Evolutionary conservation across 1,139 yeast genomes (phyloP), one percentile per base, ranked within the genome.

Genomic region (Pichiaceae sp.): DNA sequence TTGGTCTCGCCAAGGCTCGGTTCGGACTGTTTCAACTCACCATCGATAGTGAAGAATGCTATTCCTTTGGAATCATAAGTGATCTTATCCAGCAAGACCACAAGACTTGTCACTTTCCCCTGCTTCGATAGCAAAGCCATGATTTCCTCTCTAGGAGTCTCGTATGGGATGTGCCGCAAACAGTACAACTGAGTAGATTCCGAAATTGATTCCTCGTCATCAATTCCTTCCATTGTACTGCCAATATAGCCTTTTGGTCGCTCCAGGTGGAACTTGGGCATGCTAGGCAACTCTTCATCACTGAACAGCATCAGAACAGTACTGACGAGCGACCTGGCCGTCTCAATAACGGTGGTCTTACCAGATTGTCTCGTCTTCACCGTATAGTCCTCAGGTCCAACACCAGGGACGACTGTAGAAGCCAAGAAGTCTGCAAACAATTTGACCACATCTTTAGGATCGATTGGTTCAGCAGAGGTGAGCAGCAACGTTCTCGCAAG

Each of bases 171-270:
- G 35, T 66, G 62, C 3, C 65, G 51, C 12, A 70, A 47, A 3
- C 64, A 56, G n/a, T 64, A 48, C 41, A 70, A 60, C 18, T 11
- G 15, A 6, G 32, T 4, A 4, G 12, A 6, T 15, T 30, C 32
- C 4, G 8, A 11, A 9, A 30, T 30, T 6, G 24, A 5, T 14
- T 30, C 32, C 9, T 14, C 26, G 2, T 33, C 32, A n/a, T 14
- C 25, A 7, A 33, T 29, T 4, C 30, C 36, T 20, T 25, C 18
- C 15, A 31, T 18, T 2, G 27, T 41, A 18, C 38, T 40, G 4
- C 39, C 47, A 16, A 80, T 67, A 48, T 78, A 84, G 42, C 76
- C 81, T n/a, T 62, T 60, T 1, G 93, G 91, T 47, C 94, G 65
- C 8, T 56, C 45, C 3, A 78, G 51, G 2, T 44, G 49, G 12